phyloP scores from a whole-genome alignment of 2,329 filamentous ascomycete genomes.

The Zasmidium cellare region DNA sequence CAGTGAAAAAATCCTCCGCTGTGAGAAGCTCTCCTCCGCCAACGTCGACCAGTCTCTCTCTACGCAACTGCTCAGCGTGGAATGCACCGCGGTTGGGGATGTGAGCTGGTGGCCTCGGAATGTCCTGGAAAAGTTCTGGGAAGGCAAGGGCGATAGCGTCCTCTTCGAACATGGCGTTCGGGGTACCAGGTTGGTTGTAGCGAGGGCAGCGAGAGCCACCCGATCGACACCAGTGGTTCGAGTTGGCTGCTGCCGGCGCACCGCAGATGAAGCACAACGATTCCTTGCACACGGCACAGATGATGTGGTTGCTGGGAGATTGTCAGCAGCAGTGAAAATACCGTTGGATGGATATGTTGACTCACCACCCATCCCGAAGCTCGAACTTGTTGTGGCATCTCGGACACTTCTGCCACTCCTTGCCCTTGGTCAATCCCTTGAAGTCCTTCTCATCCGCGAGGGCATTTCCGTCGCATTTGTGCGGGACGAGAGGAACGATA shows the following conservation, averaged over 20 bases:
- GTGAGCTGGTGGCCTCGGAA: too few relatives aligned
- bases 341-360: background rate
- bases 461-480: constrained; percentile 12
- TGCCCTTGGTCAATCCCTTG: constrained; percentile 8
- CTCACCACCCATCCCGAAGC: constrained; percentile 14
- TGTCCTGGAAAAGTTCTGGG: too few relatives aligned
- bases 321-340: background rate
- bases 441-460: constrained; percentile 10
- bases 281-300: constrained; percentile 16
- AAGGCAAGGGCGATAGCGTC: background rate
- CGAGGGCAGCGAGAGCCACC: background rate
- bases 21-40: too few relatives aligned
- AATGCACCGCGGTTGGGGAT: too few relatives aligned
- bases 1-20: too few relatives aligned
- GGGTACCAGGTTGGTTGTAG: constrained; percentile 1
- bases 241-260: background rate
- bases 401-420: constrained; percentile 20
- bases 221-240: constrained; percentile 6
- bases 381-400: constrained; percentile 14
- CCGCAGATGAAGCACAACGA: constrained; percentile 24
- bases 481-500: background rate
- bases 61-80: too few relatives aligned
- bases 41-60: too few relatives aligned
- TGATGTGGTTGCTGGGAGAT: constrained; percentile 16
- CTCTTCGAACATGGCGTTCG: background rate